Percentiles rank a stretch among this genome's conserved stretches.
These are phyloP conservation scores for Cercospora sesami DNA, from an alignment of 2,329 filamentous ascomycete species.

Conservation along the genomic window DNA sequence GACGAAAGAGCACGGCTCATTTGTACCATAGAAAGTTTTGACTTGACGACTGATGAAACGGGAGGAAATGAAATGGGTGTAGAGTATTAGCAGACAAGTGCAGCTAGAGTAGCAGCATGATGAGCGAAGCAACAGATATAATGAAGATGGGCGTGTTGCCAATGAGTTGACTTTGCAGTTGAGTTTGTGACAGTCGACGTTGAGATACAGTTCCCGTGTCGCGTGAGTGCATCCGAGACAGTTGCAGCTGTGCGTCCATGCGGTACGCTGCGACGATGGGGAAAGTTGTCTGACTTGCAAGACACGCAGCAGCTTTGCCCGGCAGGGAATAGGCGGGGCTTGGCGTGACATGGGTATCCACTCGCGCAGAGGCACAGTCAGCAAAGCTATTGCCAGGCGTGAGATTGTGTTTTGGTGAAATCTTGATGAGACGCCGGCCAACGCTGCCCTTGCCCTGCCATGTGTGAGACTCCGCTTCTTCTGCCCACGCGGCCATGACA, in stretches of 20 bases:
- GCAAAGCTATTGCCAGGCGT: neutral
- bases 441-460: neutral
- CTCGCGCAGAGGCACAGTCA: neutral
- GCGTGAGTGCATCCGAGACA: slow-evolving; percentile 19
- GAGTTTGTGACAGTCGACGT: slow-evolving; percentile 12
- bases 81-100: neutral
- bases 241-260: slow-evolving; percentile 7
- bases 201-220: slow-evolving; percentile 17
- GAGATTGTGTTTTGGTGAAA: neutral
- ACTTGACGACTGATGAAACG: neutral
- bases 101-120: neutral
- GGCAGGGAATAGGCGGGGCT: neutral
- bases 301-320: neutral
- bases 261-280: neutral
- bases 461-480: neutral
- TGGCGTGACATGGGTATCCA: slow-evolving; percentile 3
- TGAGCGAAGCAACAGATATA: neutral
- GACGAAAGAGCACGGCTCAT: slow-evolving; percentile 1
- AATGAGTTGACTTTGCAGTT: neutral
- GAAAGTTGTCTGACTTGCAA: neutral
- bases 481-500: neutral
- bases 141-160: neutral
- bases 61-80: neutral
- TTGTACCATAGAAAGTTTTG: neutral
- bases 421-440: neutral